Base-by-base conservation (phyloP, 225 moss, liverwort and hornwort genomes). In the Polytrichum commune region DNA sequence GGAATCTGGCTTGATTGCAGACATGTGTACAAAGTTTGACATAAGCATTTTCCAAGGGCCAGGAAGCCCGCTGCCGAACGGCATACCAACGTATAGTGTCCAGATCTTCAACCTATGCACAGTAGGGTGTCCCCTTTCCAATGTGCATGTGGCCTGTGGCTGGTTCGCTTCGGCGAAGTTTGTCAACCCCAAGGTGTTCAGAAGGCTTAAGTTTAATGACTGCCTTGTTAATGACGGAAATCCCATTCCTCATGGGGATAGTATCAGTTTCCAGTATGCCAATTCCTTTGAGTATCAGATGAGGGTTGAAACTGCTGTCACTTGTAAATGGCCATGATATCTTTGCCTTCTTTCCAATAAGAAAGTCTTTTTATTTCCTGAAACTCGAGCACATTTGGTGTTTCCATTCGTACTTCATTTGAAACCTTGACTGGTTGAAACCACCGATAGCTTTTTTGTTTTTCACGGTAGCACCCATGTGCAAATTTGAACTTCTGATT, bases 101-200 rank as follows among this genome's bases (percentile, higher is more conserved):
- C 72, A 73, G 63, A 73, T 73, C 63, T 73, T 64, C 72, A 73
- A 73, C 72, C 27, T 73, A 54, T 73, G 72, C 72, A 64, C 63
- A 63, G 53, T 73, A 62, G 63, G 64, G 53, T 73, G 72, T 64
- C 63, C 72, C 53, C 64, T 73, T 19, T 73, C 72, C 23, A 64
- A 73, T 73, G 64, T 73, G 62, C 72, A 73, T 63, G 55, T 73
- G 27, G 63, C 72, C 30, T 73, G 72, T 64, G 72, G 72, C 62
- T 73, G 63, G 72, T 73, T 73, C 29, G 63, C 72, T 9, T 73
- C 72, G 10, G 72, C 72, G 64, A 73, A 73, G 46, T 73, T 73
- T 35, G 61, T 73, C 62, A 53, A 53, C 64, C 72, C 72, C 63
- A 73, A 64, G 63, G 64, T 64, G 23, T 73, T 73, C 72, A 73